Evolutionary conservation across 148 eudicot genomes (phyloP).

Genomic region (Dianthus caryophyllus): DNA sequence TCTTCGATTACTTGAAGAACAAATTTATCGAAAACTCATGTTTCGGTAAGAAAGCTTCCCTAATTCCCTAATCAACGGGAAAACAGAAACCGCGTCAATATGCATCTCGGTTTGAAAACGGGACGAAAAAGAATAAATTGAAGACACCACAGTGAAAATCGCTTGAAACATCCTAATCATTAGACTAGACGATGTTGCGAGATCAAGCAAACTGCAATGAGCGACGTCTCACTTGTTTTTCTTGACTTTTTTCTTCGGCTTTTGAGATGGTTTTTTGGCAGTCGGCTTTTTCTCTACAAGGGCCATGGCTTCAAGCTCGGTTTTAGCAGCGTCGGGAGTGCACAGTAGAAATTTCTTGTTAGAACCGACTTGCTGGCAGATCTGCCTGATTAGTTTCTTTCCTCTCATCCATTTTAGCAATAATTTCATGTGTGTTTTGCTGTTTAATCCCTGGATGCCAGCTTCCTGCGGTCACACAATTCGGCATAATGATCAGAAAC

Average conservation of each 20-base stretch:
- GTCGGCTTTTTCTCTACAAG: conserved; percentile 19
- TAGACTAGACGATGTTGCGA: conserved; percentile 2
- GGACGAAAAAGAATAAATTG: no score
- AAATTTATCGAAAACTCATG: background rate
- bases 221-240: background rate
- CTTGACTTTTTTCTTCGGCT: conserved; percentile 13
- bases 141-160: background rate
- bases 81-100: no score
- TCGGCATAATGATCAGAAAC: conserved; percentile 1
- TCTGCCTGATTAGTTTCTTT: conserved; percentile 44
- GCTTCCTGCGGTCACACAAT: conserved; percentile 42
- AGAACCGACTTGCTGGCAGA: conserved; percentile 53
- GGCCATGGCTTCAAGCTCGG: conserved; percentile 8
- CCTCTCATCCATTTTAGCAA: conserved; percentile 82
- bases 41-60: background rate
- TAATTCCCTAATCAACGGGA: no score
- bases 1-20: no score
- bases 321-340: conserved; percentile 23
- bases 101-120: background rate
- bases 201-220: background rate
- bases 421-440: conserved; percentile 73
- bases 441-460: conserved; percentile 46
- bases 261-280: conserved; percentile 12
- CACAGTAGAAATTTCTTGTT: conserved; percentile 35
- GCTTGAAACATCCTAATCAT: conserved; percentile 10